These are phyloP conservation scores for Debaryomyces maramus DNA, from an alignment of 805 yeast species.

Conservation along the genomic window DNA sequence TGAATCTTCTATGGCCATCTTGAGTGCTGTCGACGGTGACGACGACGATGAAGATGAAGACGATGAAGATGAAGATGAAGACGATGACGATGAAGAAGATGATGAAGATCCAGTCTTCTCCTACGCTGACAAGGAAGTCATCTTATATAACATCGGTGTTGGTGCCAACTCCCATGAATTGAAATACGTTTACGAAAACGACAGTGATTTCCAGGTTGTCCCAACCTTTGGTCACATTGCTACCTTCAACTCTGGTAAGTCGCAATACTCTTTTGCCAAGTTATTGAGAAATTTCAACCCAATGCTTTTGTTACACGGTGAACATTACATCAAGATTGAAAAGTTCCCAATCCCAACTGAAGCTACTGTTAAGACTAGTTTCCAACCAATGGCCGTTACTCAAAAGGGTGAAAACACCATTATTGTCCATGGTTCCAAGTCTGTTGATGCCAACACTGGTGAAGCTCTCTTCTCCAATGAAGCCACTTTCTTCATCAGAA, in stretches of 20 bases:
- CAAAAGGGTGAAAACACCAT: slow-evolving; percentile 88
- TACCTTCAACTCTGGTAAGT: slow-evolving; percentile 62
- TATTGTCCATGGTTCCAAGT: slow-evolving; percentile 69
- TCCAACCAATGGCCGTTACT: slow-evolving; percentile 67
- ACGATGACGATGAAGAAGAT: slow-evolving; percentile 34
- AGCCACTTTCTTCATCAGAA: slow-evolving; percentile 81
- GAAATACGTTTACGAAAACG: slow-evolving; percentile 76
- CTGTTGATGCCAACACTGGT: slow-evolving; percentile 67
- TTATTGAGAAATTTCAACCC: slow-evolving; percentile 83
- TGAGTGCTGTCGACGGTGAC: slow-evolving; percentile 58
- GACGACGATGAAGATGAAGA: slow-evolving; percentile 50
- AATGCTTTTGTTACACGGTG: slow-evolving; percentile 89
- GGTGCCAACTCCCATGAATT: slow-evolving; percentile 82
- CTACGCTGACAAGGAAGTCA: slow-evolving; percentile 68
- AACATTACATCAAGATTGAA: slow-evolving; percentile 79
- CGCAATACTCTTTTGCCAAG: slow-evolving; percentile 56
- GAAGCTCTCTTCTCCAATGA: slow-evolving; percentile 75
- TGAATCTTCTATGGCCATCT: slow-evolving; percentile 79
- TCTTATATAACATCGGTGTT: slow-evolving; percentile 83
- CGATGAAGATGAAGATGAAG: slow-evolving; percentile 41
- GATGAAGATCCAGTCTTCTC: slow-evolving; percentile 48
- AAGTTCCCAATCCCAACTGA: slow-evolving; percentile 78
- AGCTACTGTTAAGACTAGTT: slow-evolving; percentile 60
- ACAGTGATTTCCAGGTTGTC: slow-evolving; percentile 74
- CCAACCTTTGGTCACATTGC: slow-evolving; percentile 93